Evolutionary conservation across 139 green algal genomes (phyloP).

Genomic region (Astrephomene gubernaculifera): DNA sequence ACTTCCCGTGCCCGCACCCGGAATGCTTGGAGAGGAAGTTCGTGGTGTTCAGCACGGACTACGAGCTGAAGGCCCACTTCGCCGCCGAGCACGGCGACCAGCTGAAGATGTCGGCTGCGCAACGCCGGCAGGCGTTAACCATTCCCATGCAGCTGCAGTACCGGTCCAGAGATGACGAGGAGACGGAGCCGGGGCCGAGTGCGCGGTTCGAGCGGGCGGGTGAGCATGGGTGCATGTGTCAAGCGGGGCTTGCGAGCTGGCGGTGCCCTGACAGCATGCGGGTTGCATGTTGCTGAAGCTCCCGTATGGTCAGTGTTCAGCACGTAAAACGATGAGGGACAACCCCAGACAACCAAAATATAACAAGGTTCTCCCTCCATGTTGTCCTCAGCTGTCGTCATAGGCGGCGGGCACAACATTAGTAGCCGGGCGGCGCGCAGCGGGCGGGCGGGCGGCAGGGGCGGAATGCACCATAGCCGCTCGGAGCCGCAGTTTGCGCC

Average conservation of each 20-base stretch:
- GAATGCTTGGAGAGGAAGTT: slow-evolving; percentile 92
- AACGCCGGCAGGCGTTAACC: slow-evolving; percentile 75
- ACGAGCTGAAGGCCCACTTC: slow-evolving; percentile 87
- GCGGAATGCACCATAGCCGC: slow-evolving; percentile 53
- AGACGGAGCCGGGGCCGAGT: slow-evolving; percentile 35
- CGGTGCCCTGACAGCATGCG: no score
- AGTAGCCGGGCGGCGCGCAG: slow-evolving; percentile 3
- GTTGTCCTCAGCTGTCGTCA: slow-evolving; percentile 54
- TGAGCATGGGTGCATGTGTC: no score
- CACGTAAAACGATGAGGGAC: no score
- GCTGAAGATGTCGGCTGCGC: slow-evolving; percentile 71
- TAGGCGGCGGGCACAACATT: slow-evolving; percentile 58
- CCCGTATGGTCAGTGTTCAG: no score
- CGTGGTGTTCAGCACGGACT: slow-evolving; percentile 87
- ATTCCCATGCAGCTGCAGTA: slow-evolving; percentile 77
- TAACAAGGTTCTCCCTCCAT: no score
- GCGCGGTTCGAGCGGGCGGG: not conserved
- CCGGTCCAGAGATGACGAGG: slow-evolving; percentile 17
- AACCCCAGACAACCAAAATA: no score
- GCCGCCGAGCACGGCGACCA: slow-evolving; percentile 78
- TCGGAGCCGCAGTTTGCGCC: slow-evolving; percentile 47
- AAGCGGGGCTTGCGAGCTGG: no score
- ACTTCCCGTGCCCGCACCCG: slow-evolving; percentile 88
- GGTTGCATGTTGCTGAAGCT: no score
- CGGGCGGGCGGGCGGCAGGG: not conserved